phyloP scores from a whole-genome alignment of 1,139 yeast species.

The Candida sanyaensis region DNA sequence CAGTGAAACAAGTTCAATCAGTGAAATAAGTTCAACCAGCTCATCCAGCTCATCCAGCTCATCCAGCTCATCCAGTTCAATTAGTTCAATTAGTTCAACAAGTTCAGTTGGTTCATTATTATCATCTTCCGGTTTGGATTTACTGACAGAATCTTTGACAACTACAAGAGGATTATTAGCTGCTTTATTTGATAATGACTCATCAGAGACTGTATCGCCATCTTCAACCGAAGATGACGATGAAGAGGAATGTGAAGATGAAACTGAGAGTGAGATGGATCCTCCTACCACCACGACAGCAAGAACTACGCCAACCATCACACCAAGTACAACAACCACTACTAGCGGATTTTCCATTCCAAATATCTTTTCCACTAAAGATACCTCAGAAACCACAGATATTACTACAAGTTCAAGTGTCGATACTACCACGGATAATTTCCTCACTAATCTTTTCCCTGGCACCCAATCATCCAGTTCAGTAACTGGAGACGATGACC shows the following conservation, averaged over 20 bases:
- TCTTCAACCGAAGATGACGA: constrained; percentile 5
- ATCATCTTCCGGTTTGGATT: too few species aligned
- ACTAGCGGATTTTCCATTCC: background rate
- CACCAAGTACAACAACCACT: background rate
- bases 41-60: too few species aligned
- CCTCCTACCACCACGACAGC: background rate
- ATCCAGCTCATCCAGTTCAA: too few species aligned
- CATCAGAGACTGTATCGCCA: background rate
- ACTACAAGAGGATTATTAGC: constrained; percentile 2
- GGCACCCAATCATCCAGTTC: background rate
- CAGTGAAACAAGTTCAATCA: too few species aligned
- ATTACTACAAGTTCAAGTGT: background rate
- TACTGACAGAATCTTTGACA: too few species aligned
- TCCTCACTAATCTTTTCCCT: background rate
- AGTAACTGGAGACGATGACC: too few species aligned
- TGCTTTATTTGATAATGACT: background rate
- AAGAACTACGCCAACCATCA: background rate
- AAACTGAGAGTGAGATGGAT: constrained; percentile 3
- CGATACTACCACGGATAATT: too few species aligned
- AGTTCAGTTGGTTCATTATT: too few species aligned
- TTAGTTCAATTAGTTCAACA: too few species aligned
- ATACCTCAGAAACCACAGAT: too few species aligned
- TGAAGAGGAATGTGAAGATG: constrained; percentile 8
- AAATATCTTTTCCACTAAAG: background rate
- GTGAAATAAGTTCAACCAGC: too few species aligned